Conservation (phyloP, 2,329 filamentous ascomycete genomes). For the Exophiala calicioides region DNA sequence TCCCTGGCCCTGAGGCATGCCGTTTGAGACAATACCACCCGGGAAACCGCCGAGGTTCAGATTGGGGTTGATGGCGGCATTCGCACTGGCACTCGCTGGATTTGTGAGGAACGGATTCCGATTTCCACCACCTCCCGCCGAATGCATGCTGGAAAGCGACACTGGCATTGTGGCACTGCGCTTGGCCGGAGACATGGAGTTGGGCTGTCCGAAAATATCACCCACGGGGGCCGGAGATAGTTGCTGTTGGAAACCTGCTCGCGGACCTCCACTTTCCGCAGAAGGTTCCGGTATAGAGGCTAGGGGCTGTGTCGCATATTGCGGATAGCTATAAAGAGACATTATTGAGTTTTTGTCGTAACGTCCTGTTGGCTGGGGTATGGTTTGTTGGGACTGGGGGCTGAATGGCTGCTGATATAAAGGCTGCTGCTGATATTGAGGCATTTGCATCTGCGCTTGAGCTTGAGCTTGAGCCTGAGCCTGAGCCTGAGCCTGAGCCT, state of each 20-base stretch:
- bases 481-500: conserved; percentile 6
- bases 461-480: conserved; percentile 6
- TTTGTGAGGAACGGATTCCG: conserved; percentile 38
- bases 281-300: conserved; percentile 33
- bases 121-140: conserved; percentile 32
- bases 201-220: conserved; percentile 23
- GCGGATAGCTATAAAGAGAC: conserved; percentile 48
- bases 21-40: not conserved
- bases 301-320: conserved; percentile 33
- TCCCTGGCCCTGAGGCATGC: conserved; percentile 10
- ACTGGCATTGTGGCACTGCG: conserved; percentile 38
- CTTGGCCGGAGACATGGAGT: conserved; percentile 32
- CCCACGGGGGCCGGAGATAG: conserved; percentile 28
- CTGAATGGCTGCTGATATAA: conserved; percentile 21
- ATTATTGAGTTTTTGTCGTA: conserved; percentile 51
- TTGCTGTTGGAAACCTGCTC: conserved; percentile 21
- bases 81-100: conserved; percentile 7
- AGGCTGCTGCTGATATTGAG: conserved; percentile 18
- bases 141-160: conserved; percentile 29
- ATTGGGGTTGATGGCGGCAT: conserved; percentile 1
- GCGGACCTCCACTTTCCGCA: conserved; percentile 27
- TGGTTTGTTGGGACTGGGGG: conserved; percentile 32
- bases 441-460: conserved; percentile 9
- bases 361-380: conserved; percentile 44
- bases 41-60: not conserved